A percentile compares a stretch with the other conserved stretches of the same genome.
Conservation (phyloP, 768 basidiomycete species). For the Scleroderma citrinum region DNA sequence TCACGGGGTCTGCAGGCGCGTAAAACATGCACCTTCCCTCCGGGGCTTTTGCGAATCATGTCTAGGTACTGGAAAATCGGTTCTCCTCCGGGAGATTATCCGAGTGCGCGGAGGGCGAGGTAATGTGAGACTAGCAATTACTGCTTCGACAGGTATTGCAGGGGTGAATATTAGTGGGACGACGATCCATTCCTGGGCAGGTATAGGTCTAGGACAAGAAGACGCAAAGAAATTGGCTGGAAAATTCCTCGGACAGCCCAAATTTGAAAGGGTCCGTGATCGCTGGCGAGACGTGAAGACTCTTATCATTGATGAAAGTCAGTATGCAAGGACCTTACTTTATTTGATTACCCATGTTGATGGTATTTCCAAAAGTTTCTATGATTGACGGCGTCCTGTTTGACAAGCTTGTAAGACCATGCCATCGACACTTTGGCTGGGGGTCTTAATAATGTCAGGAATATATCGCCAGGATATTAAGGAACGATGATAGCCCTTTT, state of each 20-base stretch:
- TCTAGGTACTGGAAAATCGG: constrained; percentile 77
- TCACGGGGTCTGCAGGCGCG: constrained; percentile 84
- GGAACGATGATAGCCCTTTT: constrained; percentile 54
- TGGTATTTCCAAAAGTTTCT: constrained; percentile 52
- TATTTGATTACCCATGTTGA: neutral
- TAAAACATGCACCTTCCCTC: constrained; percentile 1
- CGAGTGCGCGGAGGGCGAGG: constrained; percentile 33
- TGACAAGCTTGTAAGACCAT: constrained; percentile 62
- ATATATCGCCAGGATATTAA: constrained; percentile 52
- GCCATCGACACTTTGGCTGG: constrained; percentile 26
- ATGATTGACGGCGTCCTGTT: constrained; percentile 82
- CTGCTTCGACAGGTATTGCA: constrained; percentile 77
- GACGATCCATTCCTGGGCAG: constrained; percentile 81
- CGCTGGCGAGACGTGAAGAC: constrained; percentile 61
- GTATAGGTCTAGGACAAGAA: constrained; percentile 70
- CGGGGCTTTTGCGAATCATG: neutral
- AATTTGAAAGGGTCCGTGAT: constrained; percentile 34
- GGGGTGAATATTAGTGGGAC: constrained; percentile 77
- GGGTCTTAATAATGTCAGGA: constrained; percentile 40
- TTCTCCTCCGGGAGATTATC: constrained; percentile 74
- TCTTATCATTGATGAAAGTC: constrained; percentile 84
- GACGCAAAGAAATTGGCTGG: constrained; percentile 43
- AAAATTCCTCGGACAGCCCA: constrained; percentile 44
- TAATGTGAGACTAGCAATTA: constrained; percentile 52
- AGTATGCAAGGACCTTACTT: constrained; percentile 13